These are phyloP conservation scores for Pythium angustatum DNA, from an alignment of 352 stramenopile genomes.

Conservation along the genomic window DNA sequence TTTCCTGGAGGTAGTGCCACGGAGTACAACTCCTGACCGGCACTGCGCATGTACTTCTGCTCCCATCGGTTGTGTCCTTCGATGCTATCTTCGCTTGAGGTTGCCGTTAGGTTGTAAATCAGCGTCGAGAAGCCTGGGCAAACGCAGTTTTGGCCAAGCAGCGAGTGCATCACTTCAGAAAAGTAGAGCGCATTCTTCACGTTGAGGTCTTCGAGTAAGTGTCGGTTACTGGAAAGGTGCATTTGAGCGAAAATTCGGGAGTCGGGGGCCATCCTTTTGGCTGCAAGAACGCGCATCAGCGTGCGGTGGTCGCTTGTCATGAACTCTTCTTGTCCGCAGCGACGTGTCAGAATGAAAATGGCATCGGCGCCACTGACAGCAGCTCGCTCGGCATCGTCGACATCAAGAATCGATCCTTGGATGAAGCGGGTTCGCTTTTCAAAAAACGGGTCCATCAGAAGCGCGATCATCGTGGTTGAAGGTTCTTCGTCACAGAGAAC, in stretches of 20 bases:
- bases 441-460: slow-evolving; percentile 85
- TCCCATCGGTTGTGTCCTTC: slow-evolving; percentile 48
- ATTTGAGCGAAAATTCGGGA: slow-evolving; percentile 73
- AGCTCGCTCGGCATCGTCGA: slow-evolving; percentile 74
- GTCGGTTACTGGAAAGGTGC: slow-evolving; percentile 73
- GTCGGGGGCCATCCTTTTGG: slow-evolving; percentile 58
- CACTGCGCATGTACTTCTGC: slow-evolving; percentile 68
- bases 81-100: slow-evolving; percentile 61
- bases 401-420: slow-evolving; percentile 76
- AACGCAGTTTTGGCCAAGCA: slow-evolving; percentile 85
- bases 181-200: slow-evolving; percentile 83
- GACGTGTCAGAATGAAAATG: slow-evolving; percentile 79
- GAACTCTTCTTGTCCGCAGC: slow-evolving; percentile 65
- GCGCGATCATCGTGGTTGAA: slow-evolving; percentile 66
- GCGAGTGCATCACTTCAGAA: slow-evolving; percentile 73
- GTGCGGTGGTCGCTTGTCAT: slow-evolving; percentile 76
- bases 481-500: slow-evolving; percentile 79
- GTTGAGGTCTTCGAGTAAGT: slow-evolving; percentile 73
- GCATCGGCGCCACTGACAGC: slow-evolving; percentile 62
- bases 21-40: slow-evolving; percentile 82
- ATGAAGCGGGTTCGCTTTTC: slow-evolving; percentile 83
- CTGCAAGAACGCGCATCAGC: slow-evolving; percentile 77
- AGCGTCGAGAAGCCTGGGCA: slow-evolving; percentile 86
- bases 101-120: slow-evolving; percentile 86
- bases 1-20: slow-evolving; percentile 54